Evolutionary conservation across 83 land plant genomes (phyloP), one percentile per base, ranked within the genome.

Genomic region (Thuja plicata): DNA sequence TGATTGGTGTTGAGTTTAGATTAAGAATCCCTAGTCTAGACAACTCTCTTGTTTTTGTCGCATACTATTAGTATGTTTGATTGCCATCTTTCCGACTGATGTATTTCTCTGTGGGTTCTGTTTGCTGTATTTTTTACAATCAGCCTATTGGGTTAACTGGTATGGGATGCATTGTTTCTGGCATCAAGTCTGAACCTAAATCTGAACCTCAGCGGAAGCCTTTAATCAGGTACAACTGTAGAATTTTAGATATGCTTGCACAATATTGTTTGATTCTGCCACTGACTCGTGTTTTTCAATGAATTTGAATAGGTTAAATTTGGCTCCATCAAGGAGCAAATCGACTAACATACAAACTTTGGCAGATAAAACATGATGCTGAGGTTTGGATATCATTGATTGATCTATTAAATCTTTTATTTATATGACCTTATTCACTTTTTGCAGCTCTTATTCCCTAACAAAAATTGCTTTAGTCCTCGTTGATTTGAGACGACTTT

Each of bases 131-230:
- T 30, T 27, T 9, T 78, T 76, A 77, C 79, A 41, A 46, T 8
- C 46, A 92, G 91, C 87, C 93, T 80, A 74, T 82, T n/a, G 93
- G 90, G 60, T 57, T 90, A 19, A 62, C 60, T 74, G 86, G 86
- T 24, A 87, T 91, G 37, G 16, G 87, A 10, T 73, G 48, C 55
- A 80, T 71, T 83, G 80, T 10, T 50, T 50, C 88, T 62, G n/a
- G 17, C 38, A 12, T 10, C 2, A 83, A 81, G 46, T 81, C 93
- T 66, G 73, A 91, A 34, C 80, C 89, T 48, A 52, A 66, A 66
- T 66, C 71, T 24, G 60, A 87, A 54, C 54, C 88, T 16, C 91
- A 88, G 71, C 86, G 88, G 43, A 92, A 92, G 83, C 94, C 94
- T 27, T 76, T 92, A 6, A 92, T 92, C 79, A 92, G 91, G 93